phyloP scores from a whole-genome alignment of 2,329 filamentous ascomycete species.

The Aspergillus piperis region DNA sequence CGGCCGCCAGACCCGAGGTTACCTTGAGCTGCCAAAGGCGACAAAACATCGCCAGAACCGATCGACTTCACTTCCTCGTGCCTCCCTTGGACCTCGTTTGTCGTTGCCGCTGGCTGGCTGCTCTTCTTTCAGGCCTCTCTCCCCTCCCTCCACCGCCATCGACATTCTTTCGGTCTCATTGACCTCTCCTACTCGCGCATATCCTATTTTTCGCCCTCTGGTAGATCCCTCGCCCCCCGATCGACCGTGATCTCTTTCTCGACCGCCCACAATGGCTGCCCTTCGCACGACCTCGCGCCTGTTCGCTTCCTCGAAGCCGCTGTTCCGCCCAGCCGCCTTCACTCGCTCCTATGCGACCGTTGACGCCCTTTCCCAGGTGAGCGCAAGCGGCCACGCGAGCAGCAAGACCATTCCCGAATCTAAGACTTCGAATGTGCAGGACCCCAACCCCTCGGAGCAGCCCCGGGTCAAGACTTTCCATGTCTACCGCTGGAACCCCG shows the following conservation, averaged over 20 bases:
- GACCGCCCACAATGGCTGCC: constrained; percentile 46
- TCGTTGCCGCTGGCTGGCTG: constrained; percentile 26
- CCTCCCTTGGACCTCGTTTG: constrained; percentile 19
- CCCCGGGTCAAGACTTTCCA: constrained; percentile 88
- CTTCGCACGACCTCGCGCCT: constrained; percentile 52
- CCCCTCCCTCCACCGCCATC: constrained; percentile 12
- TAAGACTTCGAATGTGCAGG: constrained; percentile 62
- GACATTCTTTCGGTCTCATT: constrained; percentile 5
- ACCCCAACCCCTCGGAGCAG: constrained; percentile 59
- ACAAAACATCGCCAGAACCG: constrained; percentile 26
- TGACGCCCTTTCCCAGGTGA: constrained; percentile 36
- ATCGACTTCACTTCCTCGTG: constrained; percentile 16
- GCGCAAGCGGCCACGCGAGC: constrained; percentile 30
- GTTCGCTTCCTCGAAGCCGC: constrained; percentile 44
- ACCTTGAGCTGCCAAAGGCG: constrained; percentile 23
- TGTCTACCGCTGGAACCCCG: constrained; percentile 98
- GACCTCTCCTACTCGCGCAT: not conserved
- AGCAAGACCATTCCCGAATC: constrained; percentile 46
- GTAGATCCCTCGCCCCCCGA: constrained; percentile 12
- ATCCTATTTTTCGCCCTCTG: constrained; percentile 8
- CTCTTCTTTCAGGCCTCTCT: constrained; percentile 12
- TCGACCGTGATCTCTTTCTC: constrained; percentile 15
- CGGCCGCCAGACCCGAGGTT: constrained; percentile 42
- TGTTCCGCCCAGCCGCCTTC: constrained; percentile 44
- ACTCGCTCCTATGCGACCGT: constrained; percentile 52